Conservation (phyloP, 2,329 filamentous ascomycete species). For the Colletotrichum shisoi region DNA sequence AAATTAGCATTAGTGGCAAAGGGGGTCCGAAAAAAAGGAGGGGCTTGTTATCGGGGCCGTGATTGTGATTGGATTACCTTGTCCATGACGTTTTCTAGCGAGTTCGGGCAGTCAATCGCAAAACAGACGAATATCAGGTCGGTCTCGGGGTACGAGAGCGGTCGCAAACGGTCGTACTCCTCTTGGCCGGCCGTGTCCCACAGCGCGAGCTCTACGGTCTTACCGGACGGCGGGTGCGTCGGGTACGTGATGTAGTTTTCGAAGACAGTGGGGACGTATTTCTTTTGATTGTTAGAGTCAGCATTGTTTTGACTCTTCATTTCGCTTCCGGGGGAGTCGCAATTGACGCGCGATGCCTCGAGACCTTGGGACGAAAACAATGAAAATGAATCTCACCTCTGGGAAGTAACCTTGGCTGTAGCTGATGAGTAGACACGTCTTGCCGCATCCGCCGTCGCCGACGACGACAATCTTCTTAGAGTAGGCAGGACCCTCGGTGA, state of each 20-base stretch:
- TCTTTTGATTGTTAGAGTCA: slow-evolving; percentile 63
- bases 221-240: slow-evolving; percentile 83
- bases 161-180: slow-evolving; percentile 95
- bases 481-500: slow-evolving; percentile 90
- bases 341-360: neutral
- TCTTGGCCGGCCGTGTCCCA: slow-evolving; percentile 99
- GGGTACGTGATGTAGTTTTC: slow-evolving; percentile 99
- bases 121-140: slow-evolving; percentile 99
- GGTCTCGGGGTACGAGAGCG: slow-evolving; percentile 96
- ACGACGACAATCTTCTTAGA: slow-evolving; percentile 99
- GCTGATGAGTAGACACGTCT: slow-evolving; percentile 97
- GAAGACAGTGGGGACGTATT: slow-evolving; percentile 99
- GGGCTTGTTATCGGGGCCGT: slow-evolving; percentile 25
- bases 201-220: slow-evolving; percentile 93
- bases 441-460: slow-evolving; percentile 96
- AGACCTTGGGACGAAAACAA: neutral
- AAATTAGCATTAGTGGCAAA: slow-evolving; percentile 44
- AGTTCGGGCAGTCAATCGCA: slow-evolving; percentile 98
- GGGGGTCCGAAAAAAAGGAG: slow-evolving; percentile 6
- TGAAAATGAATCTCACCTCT: slow-evolving; percentile 69
- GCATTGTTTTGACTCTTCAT: slow-evolving; percentile 28
- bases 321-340: neutral
- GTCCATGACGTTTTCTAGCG: slow-evolving; percentile 96
- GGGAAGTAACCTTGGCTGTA: slow-evolving; percentile 99
- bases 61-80: slow-evolving; percentile 70